A percentile compares a stretch with the other conserved stretches of the same genome.
phyloP scores from a whole-genome alignment of 2,329 filamentous ascomycete genomes.

The Microcyclosporella mali region DNA sequence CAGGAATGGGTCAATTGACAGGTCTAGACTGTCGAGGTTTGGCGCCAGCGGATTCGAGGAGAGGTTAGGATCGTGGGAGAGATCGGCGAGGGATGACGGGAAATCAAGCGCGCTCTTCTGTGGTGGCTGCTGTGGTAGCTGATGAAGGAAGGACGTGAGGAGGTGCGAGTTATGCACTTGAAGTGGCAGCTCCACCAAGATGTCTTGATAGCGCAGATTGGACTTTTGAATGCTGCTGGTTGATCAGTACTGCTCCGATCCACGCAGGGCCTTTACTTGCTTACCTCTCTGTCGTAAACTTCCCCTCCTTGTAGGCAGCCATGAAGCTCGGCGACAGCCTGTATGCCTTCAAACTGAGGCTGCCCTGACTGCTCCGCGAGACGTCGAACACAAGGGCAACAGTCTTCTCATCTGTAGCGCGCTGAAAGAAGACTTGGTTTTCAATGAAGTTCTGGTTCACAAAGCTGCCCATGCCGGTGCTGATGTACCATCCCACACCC shows the following conservation, averaged over 20 bases:
- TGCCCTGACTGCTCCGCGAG: slow-evolving; percentile 87
- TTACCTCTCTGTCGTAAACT: slow-evolving; percentile 94
- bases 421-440: slow-evolving; percentile 97
- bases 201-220: slow-evolving; percentile 87
- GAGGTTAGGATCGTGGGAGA: slow-evolving; percentile 58
- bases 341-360: slow-evolving; percentile 84
- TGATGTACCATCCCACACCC: slow-evolving; percentile 97
- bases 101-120: slow-evolving; percentile 59
- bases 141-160: slow-evolving; percentile 89
- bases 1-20: slow-evolving; percentile 93
- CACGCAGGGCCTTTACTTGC: slow-evolving; percentile 26
- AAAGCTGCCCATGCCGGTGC: slow-evolving; percentile 97
- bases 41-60: slow-evolving; percentile 66
- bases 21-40: slow-evolving; percentile 81
- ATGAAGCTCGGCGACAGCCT: slow-evolving; percentile 83
- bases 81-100: slow-evolving; percentile 71
- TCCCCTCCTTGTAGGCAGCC: slow-evolving; percentile 87
- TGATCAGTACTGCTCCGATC: too few species aligned
- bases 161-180: slow-evolving; percentile 95
- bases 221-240: slow-evolving; percentile 77
- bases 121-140: slow-evolving; percentile 66
- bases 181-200: slow-evolving; percentile 83
- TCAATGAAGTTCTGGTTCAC: slow-evolving; percentile 92
- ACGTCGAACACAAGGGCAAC: slow-evolving; percentile 92
- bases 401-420: slow-evolving; percentile 76